Percentiles rank a stretch among this genome's conserved stretches.
These are phyloP conservation scores for Claviceps sp. DNA, from an alignment of 2,329 filamentous ascomycete species.

Conservation along the genomic window DNA sequence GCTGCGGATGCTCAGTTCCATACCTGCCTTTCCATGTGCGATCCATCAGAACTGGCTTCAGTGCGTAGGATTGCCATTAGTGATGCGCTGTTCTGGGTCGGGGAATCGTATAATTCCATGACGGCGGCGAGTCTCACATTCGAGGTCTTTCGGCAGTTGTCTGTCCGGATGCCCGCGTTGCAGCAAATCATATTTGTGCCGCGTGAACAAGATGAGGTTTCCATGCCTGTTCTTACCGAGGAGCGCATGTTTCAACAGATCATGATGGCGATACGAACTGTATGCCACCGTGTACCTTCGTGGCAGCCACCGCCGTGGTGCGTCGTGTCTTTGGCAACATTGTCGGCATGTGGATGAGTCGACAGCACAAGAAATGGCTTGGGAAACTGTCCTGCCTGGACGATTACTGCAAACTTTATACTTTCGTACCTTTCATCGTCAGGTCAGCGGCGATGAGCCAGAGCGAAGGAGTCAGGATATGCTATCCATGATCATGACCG, in stretches of 20 bases:
- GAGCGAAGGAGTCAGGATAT: no score
- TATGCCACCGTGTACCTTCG: slow-evolving; percentile 16
- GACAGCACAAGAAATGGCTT: background rate
- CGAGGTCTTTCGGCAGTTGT: slow-evolving; percentile 26
- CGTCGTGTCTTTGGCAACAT: slow-evolving; percentile 16
- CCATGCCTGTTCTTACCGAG: slow-evolving; percentile 17
- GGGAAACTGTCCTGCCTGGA: no score
- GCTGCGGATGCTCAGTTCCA: slow-evolving; percentile 31
- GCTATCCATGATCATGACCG: no score
- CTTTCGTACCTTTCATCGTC: background rate
- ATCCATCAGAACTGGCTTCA: slow-evolving; percentile 24
- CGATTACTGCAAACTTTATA: background rate
- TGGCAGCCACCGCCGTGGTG: slow-evolving; percentile 25
- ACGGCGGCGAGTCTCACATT: slow-evolving; percentile 25
- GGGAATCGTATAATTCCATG: slow-evolving; percentile 21
- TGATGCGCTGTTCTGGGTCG: slow-evolving; percentile 29
- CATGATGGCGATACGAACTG: slow-evolving; percentile 19
- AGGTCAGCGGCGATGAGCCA: background rate
- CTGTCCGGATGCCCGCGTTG: slow-evolving; percentile 24
- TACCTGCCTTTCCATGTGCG: slow-evolving; percentile 29
- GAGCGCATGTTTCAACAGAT: slow-evolving; percentile 25
- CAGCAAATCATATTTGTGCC: slow-evolving; percentile 32
- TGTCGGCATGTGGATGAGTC: slow-evolving; percentile 3
- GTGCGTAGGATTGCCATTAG: slow-evolving; percentile 32
- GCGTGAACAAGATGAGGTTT: slow-evolving; percentile 20